These are phyloP conservation scores for Coemansia sp. DNA, from an alignment of 192 early-diverging fungal species.

Conservation along the genomic window DNA sequence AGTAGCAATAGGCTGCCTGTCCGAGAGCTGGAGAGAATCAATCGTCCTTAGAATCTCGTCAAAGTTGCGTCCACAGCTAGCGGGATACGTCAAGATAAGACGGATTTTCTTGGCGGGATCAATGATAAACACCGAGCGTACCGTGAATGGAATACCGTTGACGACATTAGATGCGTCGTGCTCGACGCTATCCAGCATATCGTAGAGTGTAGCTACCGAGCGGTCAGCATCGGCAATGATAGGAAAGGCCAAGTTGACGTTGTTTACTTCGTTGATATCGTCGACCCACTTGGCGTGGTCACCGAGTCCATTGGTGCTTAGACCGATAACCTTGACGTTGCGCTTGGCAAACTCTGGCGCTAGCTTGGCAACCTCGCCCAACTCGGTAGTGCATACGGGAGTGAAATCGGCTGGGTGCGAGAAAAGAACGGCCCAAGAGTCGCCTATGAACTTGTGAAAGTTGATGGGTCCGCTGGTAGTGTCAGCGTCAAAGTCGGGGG, in stretches of 20 bases:
- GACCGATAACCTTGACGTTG: conserved; percentile 88
- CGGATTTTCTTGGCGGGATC: conserved; percentile 91
- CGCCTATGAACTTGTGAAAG: conserved; percentile 86
- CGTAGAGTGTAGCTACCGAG: conserved; percentile 85
- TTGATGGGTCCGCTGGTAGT: conserved; percentile 89
- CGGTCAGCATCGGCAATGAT: conserved; percentile 93
- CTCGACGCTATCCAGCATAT: conserved; percentile 92
- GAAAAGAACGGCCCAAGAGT: conserved; percentile 93
- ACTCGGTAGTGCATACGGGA: conserved; percentile 96
- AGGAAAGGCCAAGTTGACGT: conserved; percentile 78
- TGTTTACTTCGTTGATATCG: conserved; percentile 91
- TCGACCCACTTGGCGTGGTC: conserved; percentile 86
- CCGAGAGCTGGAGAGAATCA: conserved; percentile 91
- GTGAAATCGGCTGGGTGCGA: conserved; percentile 98
- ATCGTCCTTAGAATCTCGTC: conserved; percentile 92
- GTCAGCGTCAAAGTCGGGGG: conserved; percentile 76
- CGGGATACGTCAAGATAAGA: conserved; percentile 89
- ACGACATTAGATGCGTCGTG: conserved; percentile 84
- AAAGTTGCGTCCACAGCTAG: conserved; percentile 93
- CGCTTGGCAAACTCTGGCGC: conserved; percentile 73
- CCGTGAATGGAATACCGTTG: conserved; percentile 91
- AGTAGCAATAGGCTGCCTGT: conserved; percentile 86
- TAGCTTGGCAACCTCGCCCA: conserved; percentile 88
- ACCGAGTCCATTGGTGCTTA: conserved; percentile 84
- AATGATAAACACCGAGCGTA: conserved; percentile 94